These are phyloP conservation scores for Colletotrichum cordylinicola DNA, from an alignment of 2,329 filamentous ascomycete genomes.

Conservation along the genomic window DNA sequence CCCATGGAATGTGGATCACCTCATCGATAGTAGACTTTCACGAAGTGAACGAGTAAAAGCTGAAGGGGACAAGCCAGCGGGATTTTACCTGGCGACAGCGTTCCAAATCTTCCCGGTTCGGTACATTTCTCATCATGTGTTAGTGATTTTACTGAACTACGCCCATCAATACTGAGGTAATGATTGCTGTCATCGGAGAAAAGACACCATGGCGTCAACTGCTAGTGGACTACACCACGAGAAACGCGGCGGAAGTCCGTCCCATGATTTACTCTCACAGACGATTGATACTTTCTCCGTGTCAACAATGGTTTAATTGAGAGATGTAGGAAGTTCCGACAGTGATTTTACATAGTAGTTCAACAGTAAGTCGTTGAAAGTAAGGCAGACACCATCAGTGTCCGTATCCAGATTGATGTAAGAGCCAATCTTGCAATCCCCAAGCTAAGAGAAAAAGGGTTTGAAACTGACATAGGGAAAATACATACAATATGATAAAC, in stretches of 20 bases:
- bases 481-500: not conserved
- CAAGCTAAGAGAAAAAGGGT: too few species aligned
- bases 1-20: not conserved
- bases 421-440: not conserved
- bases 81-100: too few species aligned
- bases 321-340: too few species aligned
- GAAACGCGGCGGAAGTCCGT: not conserved
- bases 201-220: not conserved
- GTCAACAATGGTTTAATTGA: not conserved
- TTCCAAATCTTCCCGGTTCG: not conserved
- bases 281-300: not conserved
- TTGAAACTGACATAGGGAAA: not conserved
- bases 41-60: not conserved
- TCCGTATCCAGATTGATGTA: not conserved
- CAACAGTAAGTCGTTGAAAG: rapidly evolving
- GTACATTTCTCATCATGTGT: not conserved
- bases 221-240: not conserved
- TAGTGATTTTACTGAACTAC: not conserved
- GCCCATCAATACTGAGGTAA: not conserved
- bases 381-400: too few species aligned
- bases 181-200: not conserved
- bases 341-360: too few species aligned
- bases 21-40: not conserved
- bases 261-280: not conserved
- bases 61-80: not conserved